Evolutionary conservation across 164 flowering plant genomes (phyloP).

Genomic region (Vitis labrusca): DNA sequence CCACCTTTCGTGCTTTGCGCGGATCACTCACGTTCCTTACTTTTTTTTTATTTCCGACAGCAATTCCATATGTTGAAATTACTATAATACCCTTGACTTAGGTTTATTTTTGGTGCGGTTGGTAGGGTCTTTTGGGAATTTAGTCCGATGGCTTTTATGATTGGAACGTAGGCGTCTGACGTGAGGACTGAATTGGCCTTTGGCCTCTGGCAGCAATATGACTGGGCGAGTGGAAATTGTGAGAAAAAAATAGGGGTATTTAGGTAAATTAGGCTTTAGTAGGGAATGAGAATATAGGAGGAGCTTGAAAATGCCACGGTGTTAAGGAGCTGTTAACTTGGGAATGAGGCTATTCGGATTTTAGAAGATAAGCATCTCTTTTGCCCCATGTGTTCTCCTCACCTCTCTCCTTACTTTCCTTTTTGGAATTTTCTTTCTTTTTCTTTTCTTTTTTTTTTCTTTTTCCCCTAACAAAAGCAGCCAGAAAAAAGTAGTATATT

Average conservation of each 20-base stretch:
- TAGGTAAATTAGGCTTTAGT: neutral
- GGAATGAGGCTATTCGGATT: slow-evolving; percentile 1
- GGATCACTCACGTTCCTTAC: slow-evolving; percentile 29
- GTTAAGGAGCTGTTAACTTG: slow-evolving; percentile 12
- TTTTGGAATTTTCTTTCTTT: neutral
- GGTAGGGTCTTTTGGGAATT: slow-evolving; percentile 13
- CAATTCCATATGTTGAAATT: neutral
- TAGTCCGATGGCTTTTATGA: neutral
- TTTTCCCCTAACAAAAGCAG: no score
- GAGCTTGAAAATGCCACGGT: slow-evolving; percentile 22
- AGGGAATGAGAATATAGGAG: neutral
- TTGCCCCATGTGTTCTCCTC: slow-evolving; percentile 21
- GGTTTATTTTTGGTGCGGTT: neutral
- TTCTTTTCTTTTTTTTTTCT: no score
- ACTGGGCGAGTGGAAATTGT: neutral
- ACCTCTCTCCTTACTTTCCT: slow-evolving; percentile 1
- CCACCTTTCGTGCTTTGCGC: slow-evolving; percentile 19
- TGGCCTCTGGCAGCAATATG: neutral
- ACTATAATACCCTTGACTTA: slow-evolving; percentile 9
- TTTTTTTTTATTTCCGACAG: slow-evolving; percentile 13
- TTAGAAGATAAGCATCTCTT: slow-evolving; percentile 19
- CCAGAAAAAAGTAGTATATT: no score
- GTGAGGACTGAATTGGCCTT: slow-evolving; percentile 18
- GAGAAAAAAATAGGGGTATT: neutral
- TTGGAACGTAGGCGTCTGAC: slow-evolving; percentile 5